Evolutionary conservation across 2,329 filamentous ascomycete species (phyloP).

Genomic region (Colletotrichum viniferum): DNA sequence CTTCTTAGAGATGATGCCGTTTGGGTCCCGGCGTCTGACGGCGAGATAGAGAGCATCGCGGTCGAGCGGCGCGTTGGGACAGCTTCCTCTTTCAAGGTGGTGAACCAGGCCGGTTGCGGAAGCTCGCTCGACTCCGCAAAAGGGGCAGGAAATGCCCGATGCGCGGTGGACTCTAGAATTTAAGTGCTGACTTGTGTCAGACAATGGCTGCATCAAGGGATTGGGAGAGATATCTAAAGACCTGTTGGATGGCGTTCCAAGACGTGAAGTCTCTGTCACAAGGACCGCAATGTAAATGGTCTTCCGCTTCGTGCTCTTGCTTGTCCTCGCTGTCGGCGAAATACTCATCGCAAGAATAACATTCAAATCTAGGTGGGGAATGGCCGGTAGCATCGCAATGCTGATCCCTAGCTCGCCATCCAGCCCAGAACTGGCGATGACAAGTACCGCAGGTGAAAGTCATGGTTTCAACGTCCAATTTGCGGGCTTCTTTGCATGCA

Average conservation of each 20-base stretch:
- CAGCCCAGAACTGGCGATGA: slow-evolving; percentile 25
- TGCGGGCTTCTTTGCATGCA: background rate
- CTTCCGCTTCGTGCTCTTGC: background rate
- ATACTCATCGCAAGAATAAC: slow-evolving; percentile 27
- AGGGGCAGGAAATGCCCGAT: slow-evolving; percentile 53
- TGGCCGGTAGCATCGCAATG: slow-evolving; percentile 33
- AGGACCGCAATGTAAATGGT: background rate
- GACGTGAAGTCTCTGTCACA: background rate
- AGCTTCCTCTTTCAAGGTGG: slow-evolving; percentile 61
- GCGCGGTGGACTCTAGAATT: slow-evolving; percentile 56
- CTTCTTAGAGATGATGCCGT: slow-evolving; percentile 54
- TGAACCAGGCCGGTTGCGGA: slow-evolving; percentile 59
- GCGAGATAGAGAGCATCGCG: slow-evolving; percentile 51
- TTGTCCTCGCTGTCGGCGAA: slow-evolving; percentile 27
- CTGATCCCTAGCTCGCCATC: slow-evolving; percentile 27
- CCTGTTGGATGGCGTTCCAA: background rate
- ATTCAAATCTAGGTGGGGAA: slow-evolving; percentile 27
- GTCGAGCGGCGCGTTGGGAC: slow-evolving; percentile 50
- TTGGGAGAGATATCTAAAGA: background rate
- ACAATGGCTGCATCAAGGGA: background rate
- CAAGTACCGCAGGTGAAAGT: slow-evolving; percentile 29
- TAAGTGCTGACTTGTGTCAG: slow-evolving; percentile 49
- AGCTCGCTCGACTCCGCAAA: slow-evolving; percentile 50
- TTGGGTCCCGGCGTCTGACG: slow-evolving; percentile 49
- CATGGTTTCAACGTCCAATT: background rate